Evolutionary conservation across 352 stramenopile species (phyloP), one percentile per base, ranked within the genome.

Genomic region (Pythium volutum): DNA sequence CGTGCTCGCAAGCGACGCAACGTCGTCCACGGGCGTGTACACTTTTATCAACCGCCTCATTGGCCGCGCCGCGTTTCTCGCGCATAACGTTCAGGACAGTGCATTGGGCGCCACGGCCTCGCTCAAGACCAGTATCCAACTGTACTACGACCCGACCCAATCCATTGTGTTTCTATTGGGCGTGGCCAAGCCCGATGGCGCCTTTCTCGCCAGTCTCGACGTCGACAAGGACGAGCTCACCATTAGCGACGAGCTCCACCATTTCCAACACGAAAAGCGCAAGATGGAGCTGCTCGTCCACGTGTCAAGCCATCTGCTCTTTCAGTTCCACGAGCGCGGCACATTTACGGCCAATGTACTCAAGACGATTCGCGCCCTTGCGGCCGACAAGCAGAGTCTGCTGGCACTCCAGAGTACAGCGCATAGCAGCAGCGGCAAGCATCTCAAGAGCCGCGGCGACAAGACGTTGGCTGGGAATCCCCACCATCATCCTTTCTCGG

Each of bases 251-350:
- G 31, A 38, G 43, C 20, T 79, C 20, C 59, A 60, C 0, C 49
- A 31, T 26, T 79, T 77, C 51, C 68, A 86, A 31, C 64, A 57
- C 26, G 77, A 89, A 62, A 76, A 70, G 34, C 69, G 81, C 49
- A 89, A 86, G 59, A 76, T 92, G 71, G 71, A 88, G 66, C 73
- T 86, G 36, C 56, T 92, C 25, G 59, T 92, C 34, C 74, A 85
- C 64, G 63, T 74, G 29, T 82, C 71, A 43, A 88, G 77, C 63
- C 73, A 88, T 54, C 31, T 88, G 46, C 36, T 92, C 33, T 79
- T 90, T 53, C 57, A 85, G 46, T 43, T 88, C 27, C 74, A 73
- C 10, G 73, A 80, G 29, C 58, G 57, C 29, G 60, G 70, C 26
- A 70, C 67, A 18, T 54, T 89, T 12, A 75, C 75, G 9, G 75